Evolutionary conservation across 441 rosid genomes (phyloP).

Genomic region (Lepidium campestre): DNA sequence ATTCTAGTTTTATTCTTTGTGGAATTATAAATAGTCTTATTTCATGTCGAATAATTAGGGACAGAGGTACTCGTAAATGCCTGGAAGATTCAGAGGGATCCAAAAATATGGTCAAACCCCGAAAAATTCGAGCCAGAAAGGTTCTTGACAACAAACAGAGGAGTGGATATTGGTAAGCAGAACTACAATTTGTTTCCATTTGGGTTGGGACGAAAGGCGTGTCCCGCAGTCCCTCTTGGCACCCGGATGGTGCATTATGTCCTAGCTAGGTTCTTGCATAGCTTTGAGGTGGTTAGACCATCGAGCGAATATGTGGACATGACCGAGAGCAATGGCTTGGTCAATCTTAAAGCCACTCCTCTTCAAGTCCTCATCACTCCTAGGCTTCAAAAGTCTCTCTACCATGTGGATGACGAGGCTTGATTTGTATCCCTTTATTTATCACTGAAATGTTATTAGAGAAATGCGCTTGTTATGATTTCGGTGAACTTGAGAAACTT

Average conservation of each 20-base stretch:
- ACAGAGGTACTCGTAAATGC: slow-evolving; percentile 30
- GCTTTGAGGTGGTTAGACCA: slow-evolving; percentile 22
- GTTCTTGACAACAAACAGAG: slow-evolving; percentile 25
- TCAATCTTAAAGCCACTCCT: slow-evolving; percentile 30
- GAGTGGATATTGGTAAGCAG: not conserved
- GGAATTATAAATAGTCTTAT: not conserved
- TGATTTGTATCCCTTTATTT: not conserved
- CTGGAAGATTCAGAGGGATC: slow-evolving; percentile 38
- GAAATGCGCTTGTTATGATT: no score
- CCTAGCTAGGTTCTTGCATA: slow-evolving; percentile 30
- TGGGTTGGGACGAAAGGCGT: slow-evolving; percentile 18
- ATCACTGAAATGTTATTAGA: no score
- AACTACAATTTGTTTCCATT: slow-evolving; percentile 29
- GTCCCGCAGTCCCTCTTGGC: slow-evolving; percentile 26
- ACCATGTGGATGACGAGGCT: not conserved
- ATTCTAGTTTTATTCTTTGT: not conserved
- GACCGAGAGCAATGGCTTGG: slow-evolving; percentile 28
- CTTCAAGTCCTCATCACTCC: slow-evolving; percentile 32
- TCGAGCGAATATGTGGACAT: slow-evolving; percentile 24
- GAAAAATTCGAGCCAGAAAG: slow-evolving; percentile 33
- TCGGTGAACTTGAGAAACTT: no score
- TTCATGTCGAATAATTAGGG: slow-evolving; percentile 13
- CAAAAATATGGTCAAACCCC: slow-evolving; percentile 22
- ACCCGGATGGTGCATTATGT: slow-evolving; percentile 15
- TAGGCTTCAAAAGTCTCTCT: slow-evolving; percentile 28